Percentiles rank a stretch among this genome's conserved stretches.
phyloP scores from a whole-genome alignment of 352 stramenopile species.

The Phytophthora melonis region DNA sequence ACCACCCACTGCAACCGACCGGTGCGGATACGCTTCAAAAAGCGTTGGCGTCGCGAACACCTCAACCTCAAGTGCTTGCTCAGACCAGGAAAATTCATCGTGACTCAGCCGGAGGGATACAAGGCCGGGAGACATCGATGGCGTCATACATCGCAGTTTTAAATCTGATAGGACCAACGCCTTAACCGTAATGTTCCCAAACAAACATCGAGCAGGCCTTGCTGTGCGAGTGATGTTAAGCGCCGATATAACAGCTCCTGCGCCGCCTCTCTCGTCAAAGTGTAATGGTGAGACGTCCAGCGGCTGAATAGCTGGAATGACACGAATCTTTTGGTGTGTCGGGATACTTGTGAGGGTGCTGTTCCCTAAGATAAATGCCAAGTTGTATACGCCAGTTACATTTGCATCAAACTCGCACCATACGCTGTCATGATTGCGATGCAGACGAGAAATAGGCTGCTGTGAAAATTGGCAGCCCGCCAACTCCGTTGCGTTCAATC shows the following conservation, averaged over 20 bases:
- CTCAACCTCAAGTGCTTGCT: conserved; percentile 35
- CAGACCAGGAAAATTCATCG: conserved; percentile 51
- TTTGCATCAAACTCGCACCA: conserved; percentile 48
- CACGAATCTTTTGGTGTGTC: conserved; percentile 37
- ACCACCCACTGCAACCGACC: conserved; percentile 8
- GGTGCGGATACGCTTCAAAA: conserved; percentile 35
- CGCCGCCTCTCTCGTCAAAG: conserved; percentile 64
- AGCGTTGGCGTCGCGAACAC: conserved; percentile 44
- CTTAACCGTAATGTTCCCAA: conserved; percentile 36
- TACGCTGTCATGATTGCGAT: conserved; percentile 11
- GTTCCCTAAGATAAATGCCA: conserved; percentile 28
- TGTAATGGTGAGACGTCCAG: conserved; percentile 26
- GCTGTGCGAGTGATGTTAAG: conserved; percentile 30
- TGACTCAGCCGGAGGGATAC: conserved; percentile 40
- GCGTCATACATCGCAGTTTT: conserved; percentile 45
- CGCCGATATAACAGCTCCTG: conserved; percentile 41
- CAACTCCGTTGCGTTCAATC: conserved; percentile 33
- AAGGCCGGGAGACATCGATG: conserved; percentile 32
- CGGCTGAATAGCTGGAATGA: conserved; percentile 42
- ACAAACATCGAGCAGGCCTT: conserved; percentile 47
- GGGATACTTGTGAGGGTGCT: conserved; percentile 21
- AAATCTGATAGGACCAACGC: conserved; percentile 38
- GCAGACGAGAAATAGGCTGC: conserved; percentile 22
- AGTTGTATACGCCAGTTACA: conserved; percentile 34
- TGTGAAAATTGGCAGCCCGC: conserved; percentile 43